Base-by-base conservation (phyloP, 148 eudicot genomes). In the Hydrangea macrophylla region DNA sequence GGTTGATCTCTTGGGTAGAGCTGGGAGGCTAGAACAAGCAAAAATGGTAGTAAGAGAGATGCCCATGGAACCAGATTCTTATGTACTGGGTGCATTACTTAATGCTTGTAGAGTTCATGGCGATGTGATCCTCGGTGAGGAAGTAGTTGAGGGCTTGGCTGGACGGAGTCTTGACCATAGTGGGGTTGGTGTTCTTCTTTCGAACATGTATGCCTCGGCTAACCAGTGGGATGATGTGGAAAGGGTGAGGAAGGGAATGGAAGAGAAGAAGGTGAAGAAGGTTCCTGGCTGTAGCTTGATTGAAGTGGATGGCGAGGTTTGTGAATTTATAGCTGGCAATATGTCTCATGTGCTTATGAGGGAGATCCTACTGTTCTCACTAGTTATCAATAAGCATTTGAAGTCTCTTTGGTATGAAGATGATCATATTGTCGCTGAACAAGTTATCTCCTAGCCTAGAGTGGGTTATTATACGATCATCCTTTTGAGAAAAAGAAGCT, bases 1-100 rank as follows among this genome's bases (percentile, higher is more conserved):
- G 64, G 81, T 86, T 18, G 96, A 88, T 67, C 89, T 90, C n/a
- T 59, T 90, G 54, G 90, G 86, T 11, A 68, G 89, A 58, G 80
- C 84, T 0, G 96, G 93, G 10, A 51, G 82, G 80, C 64, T 90
- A 28, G 61, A 81, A 60, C 83, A 85, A 60, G 90, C 93, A 27
- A 80, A 69, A 70, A 54, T 80, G 13, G 37, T 88, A 50, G 73
- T 84, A 28, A 70, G 32, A 36, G 63, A 59, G 30, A 88, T 88
- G 91, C 78, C 87, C 1, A 73, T 70, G 74, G 77, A 75, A 56
- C 86, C 87, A 0, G 93, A 88, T 79, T 67, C 83, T 20, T 81
- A 75, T 60, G 89, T 82, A 22, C 45, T 82, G 73, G 87, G 90
- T 31, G 89, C 93, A 24, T 53, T 90, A 42, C 86, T 86, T 9